A percentile compares a stretch with the other conserved stretches of the same genome.
phyloP scores from a whole-genome alignment of 257 asterid genomes.

The Solanum sitiens region DNA sequence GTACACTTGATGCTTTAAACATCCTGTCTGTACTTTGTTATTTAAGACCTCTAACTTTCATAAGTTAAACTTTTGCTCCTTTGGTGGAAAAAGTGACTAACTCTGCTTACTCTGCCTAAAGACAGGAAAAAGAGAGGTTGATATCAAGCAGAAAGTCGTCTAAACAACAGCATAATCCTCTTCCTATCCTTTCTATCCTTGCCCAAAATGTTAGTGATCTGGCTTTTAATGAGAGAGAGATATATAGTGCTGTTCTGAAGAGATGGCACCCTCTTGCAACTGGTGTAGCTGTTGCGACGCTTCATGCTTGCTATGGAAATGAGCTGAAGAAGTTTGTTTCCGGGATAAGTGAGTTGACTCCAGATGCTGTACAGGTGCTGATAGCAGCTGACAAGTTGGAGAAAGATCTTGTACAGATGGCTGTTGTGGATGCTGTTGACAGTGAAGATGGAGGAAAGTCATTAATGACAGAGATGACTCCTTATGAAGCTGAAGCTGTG shows the following conservation, averaged over 20 bases:
- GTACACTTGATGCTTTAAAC: not conserved
- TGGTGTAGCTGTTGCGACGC: constrained; percentile 85
- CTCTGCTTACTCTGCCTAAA: constrained; percentile 46
- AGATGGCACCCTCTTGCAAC: constrained; percentile 84
- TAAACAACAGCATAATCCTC: constrained; percentile 53
- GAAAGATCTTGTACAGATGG: constrained; percentile 85
- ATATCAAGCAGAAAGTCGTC: constrained; percentile 55
- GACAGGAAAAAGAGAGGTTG: constrained; percentile 86
- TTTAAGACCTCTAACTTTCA: not conserved
- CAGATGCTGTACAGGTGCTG: constrained; percentile 86
- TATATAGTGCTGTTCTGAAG: constrained; percentile 74
- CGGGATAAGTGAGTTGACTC: constrained; percentile 65
- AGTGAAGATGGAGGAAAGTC: constrained; percentile 98
- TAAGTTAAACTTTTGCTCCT: not conserved
- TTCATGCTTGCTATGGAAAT: constrained; percentile 67
- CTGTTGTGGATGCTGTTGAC: constrained; percentile 77
- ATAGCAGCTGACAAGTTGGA: constrained; percentile 85
- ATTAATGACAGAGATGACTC: constrained; percentile 86
- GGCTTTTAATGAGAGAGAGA: constrained; percentile 86
- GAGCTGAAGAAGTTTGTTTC: constrained; percentile 70
- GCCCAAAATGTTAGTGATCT: constrained; percentile 66
- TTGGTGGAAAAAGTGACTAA: constrained; percentile 7
- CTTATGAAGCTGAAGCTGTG: constrained; percentile 83
- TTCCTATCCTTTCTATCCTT: constrained; percentile 67
- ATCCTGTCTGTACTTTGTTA: not conserved